Evolutionary conservation across 441 rosid species (phyloP), one percentile per base, ranked within the genome.

Genomic region (Bruguiera hainesii): DNA sequence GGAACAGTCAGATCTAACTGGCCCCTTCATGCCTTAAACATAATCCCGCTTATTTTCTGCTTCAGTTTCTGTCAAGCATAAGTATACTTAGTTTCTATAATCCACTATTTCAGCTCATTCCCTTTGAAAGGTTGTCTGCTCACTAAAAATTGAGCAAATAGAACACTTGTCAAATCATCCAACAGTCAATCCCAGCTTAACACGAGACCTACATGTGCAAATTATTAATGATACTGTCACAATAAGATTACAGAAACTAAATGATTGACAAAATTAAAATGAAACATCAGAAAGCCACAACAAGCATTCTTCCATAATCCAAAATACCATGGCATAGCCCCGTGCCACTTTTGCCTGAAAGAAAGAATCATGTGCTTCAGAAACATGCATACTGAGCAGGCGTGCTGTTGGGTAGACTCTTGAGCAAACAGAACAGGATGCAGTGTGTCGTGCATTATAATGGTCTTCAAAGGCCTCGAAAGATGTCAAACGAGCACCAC

Each of bases 341-440:
- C 87, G 90, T 7, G 90, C 96, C 73, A 85, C 96, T 84, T 91
- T 93, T n/a, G 96, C 96, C 69, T 94, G 88, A 69, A 91, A 94
- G 85, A 94, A 89, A 52, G 97, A 94, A 79, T 88, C 97, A 20
- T 94, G 97, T 13, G 89, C 82, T 87, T 91, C 97, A 16, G 96
- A 94, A 20, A 89, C 78, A 76, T 94, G 96, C 48, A 94, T 84
- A 81, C 92, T 87, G 61, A 94, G 88, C 23, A 94, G 74, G 55
- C 84, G 87, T 10, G 97, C 85, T 3, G 98, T 88, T 21, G 98
- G 98, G 74, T 82, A 91, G 71, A 88, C 97, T 74, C 89, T 84
- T 18, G 89, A 83, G 82, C 97, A 94, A 28, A 87, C 92, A 20
- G 98, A 87, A 80, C 98, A 94, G 68, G 98, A 85, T 15, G 97